Evolutionary conservation across 2,329 filamentous ascomycete species (phyloP).

Genomic region (Endothia cerciana): DNA sequence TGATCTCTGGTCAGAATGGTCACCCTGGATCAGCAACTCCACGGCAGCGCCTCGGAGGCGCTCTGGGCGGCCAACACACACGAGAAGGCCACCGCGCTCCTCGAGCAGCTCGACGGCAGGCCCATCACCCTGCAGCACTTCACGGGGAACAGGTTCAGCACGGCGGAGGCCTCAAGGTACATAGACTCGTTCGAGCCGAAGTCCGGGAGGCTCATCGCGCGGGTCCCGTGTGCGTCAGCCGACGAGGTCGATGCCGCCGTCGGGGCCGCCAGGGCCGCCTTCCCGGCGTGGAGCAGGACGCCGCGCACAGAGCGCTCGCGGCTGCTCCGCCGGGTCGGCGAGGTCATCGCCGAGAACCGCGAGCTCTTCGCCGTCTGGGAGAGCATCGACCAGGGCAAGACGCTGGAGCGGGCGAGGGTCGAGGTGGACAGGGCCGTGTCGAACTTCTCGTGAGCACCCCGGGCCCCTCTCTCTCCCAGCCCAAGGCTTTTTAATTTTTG

Average conservation of each 20-base stretch:
- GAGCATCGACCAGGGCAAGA: slow-evolving; percentile 43
- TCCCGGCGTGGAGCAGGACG: slow-evolving; percentile 38
- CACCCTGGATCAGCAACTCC: slow-evolving; percentile 2
- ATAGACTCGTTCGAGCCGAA: slow-evolving; percentile 39
- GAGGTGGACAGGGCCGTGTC: slow-evolving; percentile 41
- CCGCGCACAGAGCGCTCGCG: slow-evolving; percentile 34
- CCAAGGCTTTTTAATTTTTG: too few relatives aligned
- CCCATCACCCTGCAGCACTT: slow-evolving; percentile 33
- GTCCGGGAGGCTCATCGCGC: slow-evolving; percentile 34
- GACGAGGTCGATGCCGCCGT: slow-evolving; percentile 35
- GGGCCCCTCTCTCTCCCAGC: too few relatives aligned
- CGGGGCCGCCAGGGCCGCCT: slow-evolving; percentile 33
- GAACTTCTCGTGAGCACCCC: slow-evolving; percentile 38
- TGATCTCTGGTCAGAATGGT: background rate
- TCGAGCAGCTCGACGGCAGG: slow-evolving; percentile 22
- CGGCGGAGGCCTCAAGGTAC: slow-evolving; percentile 20
- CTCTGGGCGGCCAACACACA: slow-evolving; percentile 36
- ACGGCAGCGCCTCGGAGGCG: slow-evolving; percentile 19
- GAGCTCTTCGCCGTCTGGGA: slow-evolving; percentile 42
- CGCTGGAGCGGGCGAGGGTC: slow-evolving; percentile 38
- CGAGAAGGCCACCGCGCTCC: slow-evolving; percentile 35
- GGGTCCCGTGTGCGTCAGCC: slow-evolving; percentile 34
- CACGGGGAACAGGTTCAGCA: slow-evolving; percentile 28
- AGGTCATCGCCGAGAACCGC: slow-evolving; percentile 36
- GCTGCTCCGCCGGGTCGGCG: slow-evolving; percentile 34